A percentile compares a stretch with the other conserved stretches of the same genome.
Evolutionary conservation across 2,329 filamentous ascomycete genomes (phyloP).

Genomic region (Penicillium sp.): DNA sequence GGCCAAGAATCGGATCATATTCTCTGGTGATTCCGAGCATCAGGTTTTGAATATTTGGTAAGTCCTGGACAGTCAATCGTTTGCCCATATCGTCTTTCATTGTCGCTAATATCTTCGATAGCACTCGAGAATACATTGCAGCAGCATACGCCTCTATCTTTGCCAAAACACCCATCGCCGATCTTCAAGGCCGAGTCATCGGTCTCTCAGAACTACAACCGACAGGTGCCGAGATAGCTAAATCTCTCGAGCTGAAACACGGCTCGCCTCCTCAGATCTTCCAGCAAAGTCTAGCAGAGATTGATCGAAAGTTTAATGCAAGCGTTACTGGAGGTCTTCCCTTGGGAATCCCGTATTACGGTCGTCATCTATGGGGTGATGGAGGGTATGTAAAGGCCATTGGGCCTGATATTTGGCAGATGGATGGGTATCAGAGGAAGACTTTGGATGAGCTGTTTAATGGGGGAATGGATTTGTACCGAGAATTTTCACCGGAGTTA

Average conservation of each 20-base stretch:
- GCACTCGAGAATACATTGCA: too few relatives aligned
- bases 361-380: conserved; percentile 20
- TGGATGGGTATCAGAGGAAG: conserved; percentile 9
- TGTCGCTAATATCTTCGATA: too few relatives aligned
- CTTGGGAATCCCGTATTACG: conserved; percentile 10
- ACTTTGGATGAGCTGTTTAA: background rate
- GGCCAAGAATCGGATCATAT: too few relatives aligned
- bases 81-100: too few relatives aligned
- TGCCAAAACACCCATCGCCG: too few relatives aligned
- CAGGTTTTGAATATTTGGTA: too few relatives aligned
- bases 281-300: conserved; percentile 4
- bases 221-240: conserved; percentile 15
- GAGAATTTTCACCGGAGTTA: background rate
- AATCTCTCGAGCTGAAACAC: conserved; percentile 6
- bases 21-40: too few relatives aligned
- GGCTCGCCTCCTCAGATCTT: background rate
- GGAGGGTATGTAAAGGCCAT: conserved; percentile 7
- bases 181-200: too few relatives aligned
- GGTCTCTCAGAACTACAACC: background rate
- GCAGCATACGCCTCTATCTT: too few relatives aligned
- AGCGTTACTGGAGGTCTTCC: background rate
- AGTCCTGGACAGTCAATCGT: too few relatives aligned
- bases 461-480: background rate
- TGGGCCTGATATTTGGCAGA: conserved; percentile 16
- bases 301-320: conserved; percentile 5